A percentile compares a stretch with the other conserved stretches of the same genome.
These are phyloP conservation scores for Rhodotorula sp. DNA, from an alignment of 1,284 basidiomycete species.

Conservation along the genomic window DNA sequence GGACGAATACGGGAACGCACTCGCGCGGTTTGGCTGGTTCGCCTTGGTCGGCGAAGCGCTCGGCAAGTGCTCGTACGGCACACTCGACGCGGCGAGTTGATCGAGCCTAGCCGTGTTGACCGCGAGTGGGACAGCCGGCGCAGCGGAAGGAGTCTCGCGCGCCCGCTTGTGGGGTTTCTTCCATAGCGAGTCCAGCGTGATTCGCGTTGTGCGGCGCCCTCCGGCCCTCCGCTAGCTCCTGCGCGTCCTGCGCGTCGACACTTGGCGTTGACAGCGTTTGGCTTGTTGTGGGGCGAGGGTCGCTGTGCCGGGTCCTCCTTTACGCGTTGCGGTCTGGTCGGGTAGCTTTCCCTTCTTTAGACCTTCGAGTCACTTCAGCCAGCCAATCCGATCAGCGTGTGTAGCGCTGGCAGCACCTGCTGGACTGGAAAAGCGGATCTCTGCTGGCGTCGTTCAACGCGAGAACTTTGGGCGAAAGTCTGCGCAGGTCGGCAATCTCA, in stretches of 20 bases:
- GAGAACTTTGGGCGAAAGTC: too few relatives aligned
- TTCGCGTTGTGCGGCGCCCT: not conserved
- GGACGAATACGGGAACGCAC: conserved; percentile 27
- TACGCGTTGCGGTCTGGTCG: not conserved
- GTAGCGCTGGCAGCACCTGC: too few relatives aligned
- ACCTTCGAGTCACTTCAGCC: not conserved
- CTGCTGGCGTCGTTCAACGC: too few relatives aligned
- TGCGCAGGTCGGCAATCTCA: too few relatives aligned
- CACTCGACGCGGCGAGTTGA: conserved; percentile 16
- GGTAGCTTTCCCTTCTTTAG: too few relatives aligned
- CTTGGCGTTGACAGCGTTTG: not conserved
- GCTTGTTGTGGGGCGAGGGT: not conserved
- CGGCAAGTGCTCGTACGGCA: conserved; percentile 29
- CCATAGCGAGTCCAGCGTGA: conserved; percentile 31
- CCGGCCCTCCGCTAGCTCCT: too few relatives aligned
- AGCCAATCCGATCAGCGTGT: not conserved
- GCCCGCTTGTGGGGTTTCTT: conserved; percentile 4
- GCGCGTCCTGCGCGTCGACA: too few relatives aligned
- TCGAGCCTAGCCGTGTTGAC: conserved; percentile 18
- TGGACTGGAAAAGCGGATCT: too few relatives aligned
- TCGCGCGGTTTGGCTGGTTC: not conserved
- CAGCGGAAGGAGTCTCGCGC: not conserved
- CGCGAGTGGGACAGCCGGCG: not conserved
- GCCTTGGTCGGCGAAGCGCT: conserved; percentile 26
- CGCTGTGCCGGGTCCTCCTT: not conserved